Evolutionary conservation across 2,329 filamentous ascomycete species (phyloP).

Genomic region (Nothopassalora personata): DNA sequence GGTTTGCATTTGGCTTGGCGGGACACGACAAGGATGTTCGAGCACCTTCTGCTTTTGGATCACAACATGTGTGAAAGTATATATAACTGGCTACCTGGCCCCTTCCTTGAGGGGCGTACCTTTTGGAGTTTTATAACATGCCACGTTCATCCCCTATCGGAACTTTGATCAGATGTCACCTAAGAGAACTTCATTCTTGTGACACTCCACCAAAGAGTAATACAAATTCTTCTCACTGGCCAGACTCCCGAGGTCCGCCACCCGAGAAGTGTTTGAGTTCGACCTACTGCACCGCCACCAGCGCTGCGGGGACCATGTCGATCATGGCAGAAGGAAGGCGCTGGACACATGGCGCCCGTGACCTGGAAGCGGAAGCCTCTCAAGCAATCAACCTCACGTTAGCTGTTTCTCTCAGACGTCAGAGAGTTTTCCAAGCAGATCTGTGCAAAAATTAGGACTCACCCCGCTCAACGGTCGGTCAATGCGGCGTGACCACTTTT

Average conservation of each 20-base stretch:
- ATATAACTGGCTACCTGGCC: too few species aligned
- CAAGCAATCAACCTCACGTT: neutral
- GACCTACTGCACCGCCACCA: neutral
- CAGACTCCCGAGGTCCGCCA: too few species aligned
- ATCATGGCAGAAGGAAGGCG: neutral
- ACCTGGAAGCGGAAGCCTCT: neutral
- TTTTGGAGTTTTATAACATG: too few species aligned
- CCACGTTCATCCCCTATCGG: neutral
- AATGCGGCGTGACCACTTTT: slow-evolving; percentile 4
- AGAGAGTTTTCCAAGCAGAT: neutral
- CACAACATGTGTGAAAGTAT: too few species aligned
- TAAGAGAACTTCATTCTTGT: neutral
- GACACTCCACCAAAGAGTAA: neutral
- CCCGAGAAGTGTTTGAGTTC: neutral
- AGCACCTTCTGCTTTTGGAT: neutral
- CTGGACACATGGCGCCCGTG: neutral
- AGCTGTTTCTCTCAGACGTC: neutral
- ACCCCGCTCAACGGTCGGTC: slow-evolving; percentile 1
- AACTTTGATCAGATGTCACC: neutral
- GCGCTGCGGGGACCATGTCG: neutral
- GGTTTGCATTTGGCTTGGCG: neutral
- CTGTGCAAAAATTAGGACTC: neutral
- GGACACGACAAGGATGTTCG: neutral
- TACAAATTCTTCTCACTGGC: neutral
- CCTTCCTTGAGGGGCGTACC: too few species aligned